These are phyloP conservation scores for Leucocoprinus sp. DNA, from an alignment of 768 basidiomycete genomes.

Conservation along the genomic window DNA sequence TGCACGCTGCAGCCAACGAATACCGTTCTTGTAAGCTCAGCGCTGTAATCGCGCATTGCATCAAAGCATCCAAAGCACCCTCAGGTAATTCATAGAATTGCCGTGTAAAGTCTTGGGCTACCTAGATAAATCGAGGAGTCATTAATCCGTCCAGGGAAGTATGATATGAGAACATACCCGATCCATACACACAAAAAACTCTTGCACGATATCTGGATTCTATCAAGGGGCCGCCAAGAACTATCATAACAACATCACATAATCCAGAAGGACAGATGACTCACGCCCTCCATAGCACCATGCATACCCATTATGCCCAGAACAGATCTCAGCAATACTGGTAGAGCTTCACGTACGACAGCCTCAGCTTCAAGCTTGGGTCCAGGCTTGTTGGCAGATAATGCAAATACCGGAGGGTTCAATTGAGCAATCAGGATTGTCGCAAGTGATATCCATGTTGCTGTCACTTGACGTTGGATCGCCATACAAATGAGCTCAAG, in stretches of 20 bases:
- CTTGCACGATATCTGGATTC: slow-evolving; percentile 91
- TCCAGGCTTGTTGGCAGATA: slow-evolving; percentile 42
- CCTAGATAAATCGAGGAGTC: slow-evolving; percentile 14
- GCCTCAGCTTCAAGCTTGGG: slow-evolving; percentile 48
- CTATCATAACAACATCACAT: background rate
- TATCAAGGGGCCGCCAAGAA: slow-evolving; percentile 21
- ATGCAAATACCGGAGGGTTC: slow-evolving; percentile 56
- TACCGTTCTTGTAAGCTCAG: slow-evolving; percentile 77
- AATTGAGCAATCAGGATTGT: slow-evolving; percentile 76
- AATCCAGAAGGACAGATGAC: slow-evolving; percentile 17
- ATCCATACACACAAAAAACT: slow-evolving; percentile 80
- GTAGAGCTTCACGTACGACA: slow-evolving; percentile 47
- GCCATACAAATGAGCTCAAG: slow-evolving; percentile 73
- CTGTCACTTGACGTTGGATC: slow-evolving; percentile 62
- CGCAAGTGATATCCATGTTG: slow-evolving; percentile 79
- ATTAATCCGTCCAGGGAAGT: slow-evolving; percentile 17
- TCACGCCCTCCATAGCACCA: slow-evolving; percentile 64
- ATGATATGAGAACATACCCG: slow-evolving; percentile 35
- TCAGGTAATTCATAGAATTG: slow-evolving; percentile 57
- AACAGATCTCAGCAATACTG: slow-evolving; percentile 50
- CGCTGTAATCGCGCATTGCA: slow-evolving; percentile 61
- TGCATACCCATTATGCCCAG: slow-evolving; percentile 44
- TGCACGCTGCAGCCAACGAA: slow-evolving; percentile 73
- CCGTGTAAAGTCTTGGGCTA: slow-evolving; percentile 51
- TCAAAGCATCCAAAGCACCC: slow-evolving; percentile 55